phyloP scores from a whole-genome alignment of 345 rosid genomes.

The Eucalyptus albens region DNA sequence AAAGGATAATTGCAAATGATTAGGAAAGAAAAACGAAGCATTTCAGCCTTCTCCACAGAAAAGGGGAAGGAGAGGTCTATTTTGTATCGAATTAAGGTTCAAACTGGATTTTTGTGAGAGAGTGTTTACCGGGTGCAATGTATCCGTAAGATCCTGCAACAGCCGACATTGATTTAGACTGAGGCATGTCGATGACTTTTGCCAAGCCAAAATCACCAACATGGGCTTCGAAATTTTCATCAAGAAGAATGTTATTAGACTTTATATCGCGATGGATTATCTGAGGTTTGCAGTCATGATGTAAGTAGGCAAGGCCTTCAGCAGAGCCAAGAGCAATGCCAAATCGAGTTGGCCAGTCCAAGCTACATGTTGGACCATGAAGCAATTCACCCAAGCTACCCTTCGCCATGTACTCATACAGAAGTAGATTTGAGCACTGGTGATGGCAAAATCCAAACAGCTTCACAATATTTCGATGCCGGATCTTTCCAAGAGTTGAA shows the following conservation, averaged over 20 bases:
- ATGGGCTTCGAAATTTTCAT: constrained; percentile 84
- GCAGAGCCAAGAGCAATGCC: constrained; percentile 89
- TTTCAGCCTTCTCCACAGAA: not conserved
- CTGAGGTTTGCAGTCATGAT: constrained; percentile 90
- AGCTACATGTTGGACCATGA: constrained; percentile 41
- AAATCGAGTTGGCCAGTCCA: constrained; percentile 84
- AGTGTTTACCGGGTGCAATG: constrained; percentile 84
- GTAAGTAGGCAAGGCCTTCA: constrained; percentile 91
- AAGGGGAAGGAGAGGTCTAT: not conserved
- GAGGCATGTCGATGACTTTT: constrained; percentile 92
- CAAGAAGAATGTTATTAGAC: constrained; percentile 84
- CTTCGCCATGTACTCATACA: constrained; percentile 75
- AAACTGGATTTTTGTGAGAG: not conserved
- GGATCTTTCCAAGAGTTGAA: constrained; percentile 74
- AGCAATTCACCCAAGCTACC: constrained; percentile 92
- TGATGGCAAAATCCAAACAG: constrained; percentile 86
- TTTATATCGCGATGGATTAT: constrained; percentile 95
- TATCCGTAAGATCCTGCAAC: constrained; percentile 98
- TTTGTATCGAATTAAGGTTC: not conserved
- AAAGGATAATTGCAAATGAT: not conserved
- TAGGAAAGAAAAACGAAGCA: not conserved
- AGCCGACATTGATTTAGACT: constrained; percentile 89
- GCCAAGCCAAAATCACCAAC: constrained; percentile 99
- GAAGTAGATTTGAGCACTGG: constrained; percentile 72
- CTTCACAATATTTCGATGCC: constrained; percentile 94